Conservation (phyloP, 805 yeast species). For the Ogataea methanolica region DNA sequence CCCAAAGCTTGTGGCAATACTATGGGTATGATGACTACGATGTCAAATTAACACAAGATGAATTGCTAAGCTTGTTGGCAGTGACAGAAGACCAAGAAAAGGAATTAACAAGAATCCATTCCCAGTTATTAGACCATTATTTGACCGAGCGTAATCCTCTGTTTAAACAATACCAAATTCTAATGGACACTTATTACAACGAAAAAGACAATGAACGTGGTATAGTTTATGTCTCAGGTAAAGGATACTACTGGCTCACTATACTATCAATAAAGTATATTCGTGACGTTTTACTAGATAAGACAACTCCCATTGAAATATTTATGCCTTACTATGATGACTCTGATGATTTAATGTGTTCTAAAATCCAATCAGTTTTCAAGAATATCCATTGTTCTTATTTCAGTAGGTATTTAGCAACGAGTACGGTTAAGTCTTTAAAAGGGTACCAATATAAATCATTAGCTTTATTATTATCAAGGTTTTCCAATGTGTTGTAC, state of each 20-base stretch:
- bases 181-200: constrained; percentile 8
- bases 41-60: constrained; percentile 15
- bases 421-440: constrained; percentile 7
- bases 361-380: constrained; percentile 34
- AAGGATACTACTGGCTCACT: constrained; percentile 27
- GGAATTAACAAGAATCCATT: constrained; percentile 21
- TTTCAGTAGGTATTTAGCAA: constrained; percentile 31
- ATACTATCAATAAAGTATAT: constrained; percentile 28
- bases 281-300: constrained; percentile 23
- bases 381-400: constrained; percentile 38
- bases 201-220: constrained; percentile 15
- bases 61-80: constrained; percentile 18
- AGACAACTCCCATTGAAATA: constrained; percentile 40
- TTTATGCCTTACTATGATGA: constrained; percentile 42
- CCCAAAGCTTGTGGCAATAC: constrained; percentile 27
- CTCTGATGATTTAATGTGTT: constrained; percentile 39
- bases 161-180: constrained; percentile 9
- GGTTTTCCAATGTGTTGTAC: constrained; percentile 42
- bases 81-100: constrained; percentile 20
- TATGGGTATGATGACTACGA: constrained; percentile 27
- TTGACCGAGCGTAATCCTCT: constrained; percentile 12
- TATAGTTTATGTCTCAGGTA: constrained; percentile 29
- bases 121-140: constrained; percentile 12
- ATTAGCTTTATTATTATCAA: constrained; percentile 42
- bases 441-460: constrained; percentile 46